Evolutionary conservation across 768 basidiomycete genomes (phyloP).

Genomic region (Heimioporus sp.): DNA sequence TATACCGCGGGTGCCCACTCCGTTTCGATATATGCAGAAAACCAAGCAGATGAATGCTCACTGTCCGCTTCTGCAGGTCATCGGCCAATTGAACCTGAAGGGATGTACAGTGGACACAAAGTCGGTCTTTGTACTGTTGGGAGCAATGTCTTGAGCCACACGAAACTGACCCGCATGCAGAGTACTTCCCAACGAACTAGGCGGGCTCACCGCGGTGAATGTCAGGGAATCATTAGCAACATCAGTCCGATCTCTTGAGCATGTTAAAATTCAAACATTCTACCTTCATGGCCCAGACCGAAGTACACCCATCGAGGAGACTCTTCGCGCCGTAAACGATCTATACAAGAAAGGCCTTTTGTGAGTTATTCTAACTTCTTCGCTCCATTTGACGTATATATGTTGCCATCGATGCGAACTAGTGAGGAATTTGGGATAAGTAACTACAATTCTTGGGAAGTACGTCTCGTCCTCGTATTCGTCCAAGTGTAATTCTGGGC

Average conservation of each 20-base stretch:
- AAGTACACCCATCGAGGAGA: constrained; percentile 44
- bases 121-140: constrained; percentile 1
- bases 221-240: neutral
- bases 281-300: constrained; percentile 38
- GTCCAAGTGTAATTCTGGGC: neutral
- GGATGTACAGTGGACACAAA: constrained; percentile 21
- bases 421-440: constrained; percentile 14
- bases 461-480: neutral
- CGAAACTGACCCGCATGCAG: neutral
- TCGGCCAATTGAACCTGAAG: constrained; percentile 13
- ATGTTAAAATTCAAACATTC: constrained; percentile 3
- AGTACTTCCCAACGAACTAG: constrained; percentile 33
- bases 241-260: neutral
- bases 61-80: constrained; percentile 1
- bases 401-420: neutral
- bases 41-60: neutral
- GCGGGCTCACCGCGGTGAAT: neutral
- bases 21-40: neutral
- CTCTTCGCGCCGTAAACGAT: constrained; percentile 45
- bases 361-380: constrained; percentile 23
- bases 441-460: constrained; percentile 33
- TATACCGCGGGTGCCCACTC: neutral
- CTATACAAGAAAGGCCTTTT: constrained; percentile 52
- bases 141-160: too few species aligned
- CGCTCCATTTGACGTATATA: neutral